phyloP scores from a whole-genome alignment of 2,329 filamentous ascomycete species.

The Hypoxylon sp. region DNA sequence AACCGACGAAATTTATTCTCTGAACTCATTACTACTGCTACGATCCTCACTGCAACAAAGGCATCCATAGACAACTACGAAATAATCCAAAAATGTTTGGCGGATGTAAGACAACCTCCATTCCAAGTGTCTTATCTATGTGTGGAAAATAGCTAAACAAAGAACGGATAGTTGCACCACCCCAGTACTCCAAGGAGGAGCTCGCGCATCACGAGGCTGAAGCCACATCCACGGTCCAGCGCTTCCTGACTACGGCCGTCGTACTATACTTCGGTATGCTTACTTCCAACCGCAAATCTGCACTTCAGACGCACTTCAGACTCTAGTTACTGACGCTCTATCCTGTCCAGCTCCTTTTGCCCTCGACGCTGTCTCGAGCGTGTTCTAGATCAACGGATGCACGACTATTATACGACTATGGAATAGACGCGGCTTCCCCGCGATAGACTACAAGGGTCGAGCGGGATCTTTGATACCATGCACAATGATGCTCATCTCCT shows the following conservation, averaged over 20 bases:
- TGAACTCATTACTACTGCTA: background rate
- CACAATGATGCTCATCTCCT: background rate
- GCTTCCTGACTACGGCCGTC: conserved; percentile 74
- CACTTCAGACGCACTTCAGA: background rate
- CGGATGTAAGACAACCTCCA: conserved; percentile 43
- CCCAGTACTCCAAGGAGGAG: conserved; percentile 78
- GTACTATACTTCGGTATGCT: conserved; percentile 83
- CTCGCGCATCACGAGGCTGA: conserved; percentile 77
- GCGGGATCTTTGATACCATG: conserved; percentile 3
- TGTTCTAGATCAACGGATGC: conserved; percentile 48
- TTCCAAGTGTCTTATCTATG: background rate
- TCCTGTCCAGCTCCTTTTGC: conserved; percentile 68
- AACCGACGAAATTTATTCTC: background rate
- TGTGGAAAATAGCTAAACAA: conserved; percentile 4
- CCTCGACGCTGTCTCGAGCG: conserved; percentile 66
- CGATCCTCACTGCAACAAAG: background rate
- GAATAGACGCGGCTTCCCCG: conserved; percentile 1
- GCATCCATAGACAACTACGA: conserved; percentile 13
- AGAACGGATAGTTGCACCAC: conserved; percentile 60
- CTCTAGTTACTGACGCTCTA: conserved; percentile 15
- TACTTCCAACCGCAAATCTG: background rate
- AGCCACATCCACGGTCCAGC: conserved; percentile 77
- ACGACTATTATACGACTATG: conserved; percentile 22
- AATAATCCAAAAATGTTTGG: conserved; percentile 48
- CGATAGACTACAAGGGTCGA: background rate